Evolutionary conservation across 139 green algal species (phyloP).

Genomic region (Trebouxia sp.): DNA sequence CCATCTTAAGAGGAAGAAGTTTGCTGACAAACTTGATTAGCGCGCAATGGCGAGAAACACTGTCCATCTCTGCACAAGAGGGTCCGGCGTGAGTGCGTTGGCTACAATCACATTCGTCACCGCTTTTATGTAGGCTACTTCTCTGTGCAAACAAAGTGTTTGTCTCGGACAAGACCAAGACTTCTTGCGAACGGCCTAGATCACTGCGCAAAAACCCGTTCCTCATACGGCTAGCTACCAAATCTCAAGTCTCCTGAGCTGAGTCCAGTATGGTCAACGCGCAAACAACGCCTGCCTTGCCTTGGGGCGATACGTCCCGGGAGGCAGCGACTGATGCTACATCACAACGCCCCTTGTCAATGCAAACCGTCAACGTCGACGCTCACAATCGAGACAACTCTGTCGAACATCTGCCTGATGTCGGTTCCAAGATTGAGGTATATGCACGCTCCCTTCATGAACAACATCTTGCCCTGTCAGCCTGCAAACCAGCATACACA

Average conservation of each 20-base stretch:
- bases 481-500: background rate
- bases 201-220: background rate
- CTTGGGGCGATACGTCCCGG: background rate
- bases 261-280: background rate
- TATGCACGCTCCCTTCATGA: background rate
- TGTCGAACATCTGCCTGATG: background rate
- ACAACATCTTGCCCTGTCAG: background rate
- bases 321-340: background rate
- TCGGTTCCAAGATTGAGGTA: background rate
- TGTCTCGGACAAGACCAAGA: too few relatives aligned
- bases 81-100: too few relatives aligned
- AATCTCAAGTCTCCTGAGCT: too few relatives aligned
- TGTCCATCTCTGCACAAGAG: too few relatives aligned
- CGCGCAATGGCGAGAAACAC: too few relatives aligned
- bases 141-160: too few relatives aligned
- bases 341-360: background rate
- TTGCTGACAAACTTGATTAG: too few relatives aligned
- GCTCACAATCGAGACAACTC: too few relatives aligned
- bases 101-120: too few relatives aligned
- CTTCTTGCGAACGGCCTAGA: background rate
- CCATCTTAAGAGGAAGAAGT: too few relatives aligned
- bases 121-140: too few relatives aligned
- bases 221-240: background rate
- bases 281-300: background rate
- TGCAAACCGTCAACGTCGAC: background rate